Evolutionary conservation across 192 early-diverging fungal genomes (phyloP), one percentile per base, ranked within the genome.

Genomic region (Martensiomyces pterosporus): DNA sequence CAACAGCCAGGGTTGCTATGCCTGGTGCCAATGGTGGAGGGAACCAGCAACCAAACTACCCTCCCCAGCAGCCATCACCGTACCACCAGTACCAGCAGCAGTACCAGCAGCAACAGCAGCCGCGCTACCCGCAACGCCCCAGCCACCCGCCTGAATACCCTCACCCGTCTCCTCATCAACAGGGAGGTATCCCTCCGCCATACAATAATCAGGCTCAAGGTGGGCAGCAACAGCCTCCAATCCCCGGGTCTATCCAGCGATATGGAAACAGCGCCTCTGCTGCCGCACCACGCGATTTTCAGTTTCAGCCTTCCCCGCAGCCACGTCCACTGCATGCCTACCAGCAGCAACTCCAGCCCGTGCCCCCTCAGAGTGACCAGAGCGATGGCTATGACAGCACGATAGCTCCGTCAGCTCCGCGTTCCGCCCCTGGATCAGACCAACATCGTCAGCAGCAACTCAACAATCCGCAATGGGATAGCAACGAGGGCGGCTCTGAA

Each of bases 1-100:
- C 61, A 16, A 64, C 62, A 9, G 68, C 47, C 12, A 64, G 55
- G 43, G 57, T 60, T 10, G 57, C 40, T 13, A 55, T 57, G 57
- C 41, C 25, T 16, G 49, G 29, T 2, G 24, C 18, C 23, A 32
- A 8, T 5, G 12, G 12, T 32, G 29, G 29, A 5, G 29, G 29
- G 5, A 12, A 32, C 12, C 29, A 32, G 29, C 29, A 32, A 12
- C 29, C 5, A 32, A 32, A 32, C 29, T 32, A 32, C 29, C 29
- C 29, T 5, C 29, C 29, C 12, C 29, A 32, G 29, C 29, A 32
- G 29, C 29, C 5, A 12, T 8, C 29, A 12, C 6, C 29, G 12
- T 32, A 32, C 29, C 29, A 32, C 12, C 5, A 32, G 5, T 32
- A 32, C 29, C 29, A 32, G 29, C 29, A 46, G 17, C 51, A 55